Percentiles rank a stretch among this genome's conserved stretches.
These are phyloP conservation scores for Auriculariales sp. DNA, from an alignment of 768 basidiomycete species.

Conservation along the genomic window DNA sequence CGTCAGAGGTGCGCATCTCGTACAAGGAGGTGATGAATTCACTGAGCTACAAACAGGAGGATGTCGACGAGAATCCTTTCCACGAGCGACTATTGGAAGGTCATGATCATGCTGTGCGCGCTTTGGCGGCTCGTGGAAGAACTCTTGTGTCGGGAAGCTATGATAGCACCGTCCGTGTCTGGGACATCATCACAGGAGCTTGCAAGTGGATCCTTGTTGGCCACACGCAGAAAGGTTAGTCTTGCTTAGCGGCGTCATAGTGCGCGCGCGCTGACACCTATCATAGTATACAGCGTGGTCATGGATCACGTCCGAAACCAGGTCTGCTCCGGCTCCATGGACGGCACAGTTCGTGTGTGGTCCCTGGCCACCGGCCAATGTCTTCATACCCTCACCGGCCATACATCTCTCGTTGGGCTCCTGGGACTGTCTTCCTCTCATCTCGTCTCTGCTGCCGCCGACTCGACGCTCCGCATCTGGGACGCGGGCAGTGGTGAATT, in stretches of 20 bases:
- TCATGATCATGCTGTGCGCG: constrained; percentile 83
- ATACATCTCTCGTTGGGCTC: constrained; percentile 89
- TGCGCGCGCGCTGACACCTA: constrained; percentile 1
- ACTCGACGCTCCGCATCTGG: constrained; percentile 91
- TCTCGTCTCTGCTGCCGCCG: constrained; percentile 92
- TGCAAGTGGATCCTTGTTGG: constrained; percentile 73
- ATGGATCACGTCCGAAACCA: constrained; percentile 75
- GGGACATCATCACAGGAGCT: constrained; percentile 78
- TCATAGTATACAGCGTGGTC: constrained; percentile 85
- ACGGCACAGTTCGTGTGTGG: constrained; percentile 94
- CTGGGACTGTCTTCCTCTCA: constrained; percentile 79
- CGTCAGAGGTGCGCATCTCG: background rate
- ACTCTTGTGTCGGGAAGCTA: constrained; percentile 92
- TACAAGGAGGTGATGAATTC: background rate
- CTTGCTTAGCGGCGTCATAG: background rate
- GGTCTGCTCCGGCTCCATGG: constrained; percentile 96
- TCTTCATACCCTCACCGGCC: constrained; percentile 69
- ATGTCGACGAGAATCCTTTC: constrained; percentile 71
- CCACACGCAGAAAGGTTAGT: constrained; percentile 80
- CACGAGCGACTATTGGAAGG: constrained; percentile 75
- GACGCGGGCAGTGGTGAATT: constrained; percentile 74
- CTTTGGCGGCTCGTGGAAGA: constrained; percentile 79
- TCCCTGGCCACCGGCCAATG: constrained; percentile 70
- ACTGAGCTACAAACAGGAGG: constrained; percentile 28
- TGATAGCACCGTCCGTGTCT: constrained; percentile 87